A percentile compares a stretch with the other conserved stretches of the same genome.
Evolutionary conservation across 1,284 basidiomycete species (phyloP).

Genomic region (Cutaneotrichosporon dermatis): DNA sequence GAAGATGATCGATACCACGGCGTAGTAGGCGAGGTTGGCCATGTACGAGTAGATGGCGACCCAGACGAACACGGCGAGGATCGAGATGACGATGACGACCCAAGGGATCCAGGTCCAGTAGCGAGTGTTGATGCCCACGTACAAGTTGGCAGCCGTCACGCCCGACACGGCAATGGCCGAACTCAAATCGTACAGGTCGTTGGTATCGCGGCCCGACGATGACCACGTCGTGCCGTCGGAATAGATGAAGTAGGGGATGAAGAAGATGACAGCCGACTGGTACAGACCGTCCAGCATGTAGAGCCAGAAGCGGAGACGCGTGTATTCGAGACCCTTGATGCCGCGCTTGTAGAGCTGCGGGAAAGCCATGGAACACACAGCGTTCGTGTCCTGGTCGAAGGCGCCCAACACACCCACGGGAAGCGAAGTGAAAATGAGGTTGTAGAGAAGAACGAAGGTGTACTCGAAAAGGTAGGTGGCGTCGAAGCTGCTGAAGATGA

Average conservation of each 20-base stretch:
- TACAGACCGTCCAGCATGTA: conserved; percentile 94
- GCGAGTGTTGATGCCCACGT: conserved; percentile 78
- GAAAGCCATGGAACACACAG: conserved; percentile 81
- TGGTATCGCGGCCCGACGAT: conserved; percentile 68
- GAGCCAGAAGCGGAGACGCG: conserved; percentile 82
- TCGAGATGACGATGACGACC: conserved; percentile 72
- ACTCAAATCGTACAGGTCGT: conserved; percentile 82
- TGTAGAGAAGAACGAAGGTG: conserved; percentile 85
- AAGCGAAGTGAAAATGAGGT: conserved; percentile 87
- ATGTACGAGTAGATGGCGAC: conserved; percentile 79
- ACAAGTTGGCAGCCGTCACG: conserved; percentile 80
- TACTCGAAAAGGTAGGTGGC: conserved; percentile 95
- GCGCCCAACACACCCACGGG: conserved; percentile 88
- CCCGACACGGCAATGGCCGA: conserved; percentile 83
- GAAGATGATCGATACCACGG: conserved; percentile 70
- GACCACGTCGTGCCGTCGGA: conserved; percentile 59
- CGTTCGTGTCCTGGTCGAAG: conserved; percentile 94
- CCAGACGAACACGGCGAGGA: conserved; percentile 74
- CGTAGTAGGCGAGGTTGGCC: conserved; percentile 61
- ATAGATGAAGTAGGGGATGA: conserved; percentile 78
- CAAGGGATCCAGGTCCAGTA: conserved; percentile 89
- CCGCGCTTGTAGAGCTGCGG: conserved; percentile 92
- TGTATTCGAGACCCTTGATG: conserved; percentile 89
- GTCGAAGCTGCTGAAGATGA: conserved; percentile 81
- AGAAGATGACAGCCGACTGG: conserved; percentile 85